Evolutionary conservation across 2,329 filamentous ascomycete genomes (phyloP).

Genomic region (Cercospora sesami): DNA sequence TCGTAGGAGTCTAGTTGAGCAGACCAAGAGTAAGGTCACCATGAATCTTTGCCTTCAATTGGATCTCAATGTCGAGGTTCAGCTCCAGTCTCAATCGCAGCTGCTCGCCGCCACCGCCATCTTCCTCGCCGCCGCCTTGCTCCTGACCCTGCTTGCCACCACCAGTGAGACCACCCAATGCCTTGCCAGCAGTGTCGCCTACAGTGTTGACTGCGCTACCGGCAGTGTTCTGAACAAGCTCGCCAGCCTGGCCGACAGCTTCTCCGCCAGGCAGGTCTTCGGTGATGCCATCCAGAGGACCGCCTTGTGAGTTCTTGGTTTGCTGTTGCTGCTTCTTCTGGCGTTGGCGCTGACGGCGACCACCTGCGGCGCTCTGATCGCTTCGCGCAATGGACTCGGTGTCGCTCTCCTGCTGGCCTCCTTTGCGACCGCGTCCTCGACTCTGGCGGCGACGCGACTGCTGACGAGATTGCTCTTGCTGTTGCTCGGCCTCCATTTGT

Average conservation of each 20-base stretch:
- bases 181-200: conserved; percentile 48
- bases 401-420: conserved; percentile 48
- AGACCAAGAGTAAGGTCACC: conserved; percentile 62
- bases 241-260: conserved; percentile 53
- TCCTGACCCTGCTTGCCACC: conserved; percentile 34
- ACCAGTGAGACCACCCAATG: conserved; percentile 51
- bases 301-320: conserved; percentile 45
- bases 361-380: conserved; percentile 55
- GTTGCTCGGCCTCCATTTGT: conserved; percentile 49
- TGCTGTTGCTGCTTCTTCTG: conserved; percentile 49
- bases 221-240: conserved; percentile 59
- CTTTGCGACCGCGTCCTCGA: conserved; percentile 51
- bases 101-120: conserved; percentile 49
- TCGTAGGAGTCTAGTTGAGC: conserved; percentile 39
- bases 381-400: conserved; percentile 56
- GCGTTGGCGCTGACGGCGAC: conserved; percentile 58
- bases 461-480: conserved; percentile 42
- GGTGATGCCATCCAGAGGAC: conserved; percentile 57
- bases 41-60: conserved; percentile 65
- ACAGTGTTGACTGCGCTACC: conserved; percentile 48
- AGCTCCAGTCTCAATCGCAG: conserved; percentile 59
- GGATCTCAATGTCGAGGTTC: conserved; percentile 63
- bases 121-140: conserved; percentile 39
- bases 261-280: conserved; percentile 57
- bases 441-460: conserved; percentile 52